Percentiles rank a stretch among this genome's conserved stretches.
Evolutionary conservation across 2,329 filamentous ascomycete species (phyloP).

Genomic region (Curvularia sp.): DNA sequence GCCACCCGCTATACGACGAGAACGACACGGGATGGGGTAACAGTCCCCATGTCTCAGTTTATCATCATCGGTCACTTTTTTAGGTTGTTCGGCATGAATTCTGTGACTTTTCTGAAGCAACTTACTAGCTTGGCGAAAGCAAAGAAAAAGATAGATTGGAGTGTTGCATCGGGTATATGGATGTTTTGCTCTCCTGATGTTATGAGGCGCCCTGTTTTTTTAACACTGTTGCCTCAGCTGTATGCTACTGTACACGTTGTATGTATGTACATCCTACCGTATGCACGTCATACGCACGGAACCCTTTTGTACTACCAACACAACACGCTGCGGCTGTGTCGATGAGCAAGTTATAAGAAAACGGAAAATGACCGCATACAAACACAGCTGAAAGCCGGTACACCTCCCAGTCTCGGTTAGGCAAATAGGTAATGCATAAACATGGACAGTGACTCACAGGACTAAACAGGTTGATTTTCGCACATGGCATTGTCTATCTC

Average conservation of each 20-base stretch:
- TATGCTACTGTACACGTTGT: background rate
- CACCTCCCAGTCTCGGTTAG: background rate
- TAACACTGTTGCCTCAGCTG: no score
- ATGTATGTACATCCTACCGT: background rate
- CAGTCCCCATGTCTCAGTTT: background rate
- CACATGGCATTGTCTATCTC: background rate
- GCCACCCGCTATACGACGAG: conserved; percentile 1
- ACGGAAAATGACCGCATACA: background rate
- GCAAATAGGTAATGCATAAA: background rate
- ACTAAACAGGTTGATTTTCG: background rate
- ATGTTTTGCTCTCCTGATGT: no score
- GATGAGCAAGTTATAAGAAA: background rate
- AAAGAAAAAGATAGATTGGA: no score
- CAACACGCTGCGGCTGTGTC: background rate
- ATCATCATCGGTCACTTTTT: no score
- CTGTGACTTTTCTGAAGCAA: no score
- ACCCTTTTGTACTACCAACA: background rate
- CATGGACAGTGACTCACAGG: background rate
- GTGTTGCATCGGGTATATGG: no score
- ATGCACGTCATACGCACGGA: background rate
- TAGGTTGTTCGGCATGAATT: no score
- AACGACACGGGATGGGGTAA: conserved; percentile 1
- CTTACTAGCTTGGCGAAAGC: no score
- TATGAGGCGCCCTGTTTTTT: no score
- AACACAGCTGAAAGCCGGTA: background rate